A percentile compares a stretch with the other conserved stretches of the same genome.
phyloP scores from a whole-genome alignment of 192 early-diverging fungal genomes.

The Backusella mclennaniae region DNA sequence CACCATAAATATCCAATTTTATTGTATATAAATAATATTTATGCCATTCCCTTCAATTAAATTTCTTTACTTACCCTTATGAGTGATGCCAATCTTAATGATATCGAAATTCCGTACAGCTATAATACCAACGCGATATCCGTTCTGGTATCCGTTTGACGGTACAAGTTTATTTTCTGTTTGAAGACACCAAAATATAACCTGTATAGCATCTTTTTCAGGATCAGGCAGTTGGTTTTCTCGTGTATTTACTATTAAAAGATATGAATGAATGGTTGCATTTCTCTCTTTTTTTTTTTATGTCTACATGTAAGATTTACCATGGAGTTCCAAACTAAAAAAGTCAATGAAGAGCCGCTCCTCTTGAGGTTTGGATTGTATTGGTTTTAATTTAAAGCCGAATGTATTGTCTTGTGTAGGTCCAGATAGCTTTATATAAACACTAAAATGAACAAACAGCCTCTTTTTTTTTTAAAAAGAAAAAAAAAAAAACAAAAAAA shows the following conservation, averaged over 20 bases:
- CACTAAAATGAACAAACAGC: not conserved
- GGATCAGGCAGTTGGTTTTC: conserved; percentile 68
- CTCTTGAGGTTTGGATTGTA: conserved; percentile 41
- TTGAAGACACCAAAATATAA: conserved; percentile 70
- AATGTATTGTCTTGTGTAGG: conserved; percentile 62
- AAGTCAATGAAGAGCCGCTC: conserved; percentile 45
- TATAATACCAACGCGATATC: conserved; percentile 49
- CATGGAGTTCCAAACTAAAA: conserved; percentile 68
- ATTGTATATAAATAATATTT: not conserved
- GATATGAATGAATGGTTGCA: not conserved
- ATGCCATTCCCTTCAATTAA: not conserved
- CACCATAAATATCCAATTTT: conserved; percentile 19
- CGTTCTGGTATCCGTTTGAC: conserved; percentile 38
- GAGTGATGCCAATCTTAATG: conserved; percentile 27
- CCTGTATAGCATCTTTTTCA: conserved; percentile 53
- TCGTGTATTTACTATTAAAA: conserved; percentile 38
- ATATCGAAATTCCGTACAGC: conserved; percentile 33
- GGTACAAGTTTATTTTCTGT: conserved; percentile 40
- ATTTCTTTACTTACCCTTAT: not conserved
- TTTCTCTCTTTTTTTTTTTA: not conserved
- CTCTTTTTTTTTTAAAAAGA: conserved; percentile 9
- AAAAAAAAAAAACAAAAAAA: too few relatives aligned
- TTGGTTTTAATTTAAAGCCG: conserved; percentile 64
- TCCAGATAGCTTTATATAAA: conserved; percentile 50
- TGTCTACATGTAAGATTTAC: conserved; percentile 11